These are phyloP conservation scores for Thalassiosira oceanica DNA, from an alignment of 352 stramenopile species.

Conservation along the genomic window DNA sequence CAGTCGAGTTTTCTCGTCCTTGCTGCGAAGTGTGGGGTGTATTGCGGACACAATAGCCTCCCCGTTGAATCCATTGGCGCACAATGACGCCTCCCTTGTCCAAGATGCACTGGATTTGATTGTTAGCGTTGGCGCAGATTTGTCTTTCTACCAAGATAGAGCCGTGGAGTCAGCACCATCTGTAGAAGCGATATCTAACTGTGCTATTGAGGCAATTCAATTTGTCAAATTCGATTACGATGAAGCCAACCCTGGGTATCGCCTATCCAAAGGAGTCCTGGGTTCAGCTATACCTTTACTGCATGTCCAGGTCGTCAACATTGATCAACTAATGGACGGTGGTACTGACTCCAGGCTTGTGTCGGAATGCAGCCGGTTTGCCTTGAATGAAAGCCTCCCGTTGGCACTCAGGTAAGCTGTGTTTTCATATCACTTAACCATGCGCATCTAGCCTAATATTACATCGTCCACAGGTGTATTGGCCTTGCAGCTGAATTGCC, in stretches of 20 bases:
- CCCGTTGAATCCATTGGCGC: slow-evolving; percentile 27
- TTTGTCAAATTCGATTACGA: slow-evolving; percentile 17
- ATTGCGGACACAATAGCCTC: slow-evolving; percentile 29
- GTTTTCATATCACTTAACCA: slow-evolving; percentile 1
- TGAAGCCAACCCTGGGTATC: no score
- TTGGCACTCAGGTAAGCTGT: slow-evolving; percentile 31
- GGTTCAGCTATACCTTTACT: slow-evolving; percentile 16
- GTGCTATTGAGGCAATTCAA: slow-evolving; percentile 32
- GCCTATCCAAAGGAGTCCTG: no score
- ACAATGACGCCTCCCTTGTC: slow-evolving; percentile 12
- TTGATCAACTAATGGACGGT: background rate
- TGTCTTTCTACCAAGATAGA: slow-evolving; percentile 12
- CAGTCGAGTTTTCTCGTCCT: slow-evolving; percentile 8
- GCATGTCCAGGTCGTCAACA: slow-evolving; percentile 5
- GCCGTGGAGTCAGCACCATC: background rate
- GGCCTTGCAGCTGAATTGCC: slow-evolving; percentile 38
- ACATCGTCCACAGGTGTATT: slow-evolving; percentile 27
- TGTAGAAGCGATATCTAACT: slow-evolving; percentile 48
- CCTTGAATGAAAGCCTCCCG: slow-evolving; percentile 28
- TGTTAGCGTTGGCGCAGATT: slow-evolving; percentile 41
- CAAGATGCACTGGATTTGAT: slow-evolving; percentile 34
- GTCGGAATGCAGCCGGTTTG: slow-evolving; percentile 22
- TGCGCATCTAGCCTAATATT: slow-evolving; percentile 3
- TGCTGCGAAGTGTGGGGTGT: slow-evolving; percentile 35
- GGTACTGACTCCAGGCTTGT: slow-evolving; percentile 24